Evolutionary conservation across 2,329 filamentous ascomycete species (phyloP).

Genomic region (Phaeosphaeriaceae sp.): DNA sequence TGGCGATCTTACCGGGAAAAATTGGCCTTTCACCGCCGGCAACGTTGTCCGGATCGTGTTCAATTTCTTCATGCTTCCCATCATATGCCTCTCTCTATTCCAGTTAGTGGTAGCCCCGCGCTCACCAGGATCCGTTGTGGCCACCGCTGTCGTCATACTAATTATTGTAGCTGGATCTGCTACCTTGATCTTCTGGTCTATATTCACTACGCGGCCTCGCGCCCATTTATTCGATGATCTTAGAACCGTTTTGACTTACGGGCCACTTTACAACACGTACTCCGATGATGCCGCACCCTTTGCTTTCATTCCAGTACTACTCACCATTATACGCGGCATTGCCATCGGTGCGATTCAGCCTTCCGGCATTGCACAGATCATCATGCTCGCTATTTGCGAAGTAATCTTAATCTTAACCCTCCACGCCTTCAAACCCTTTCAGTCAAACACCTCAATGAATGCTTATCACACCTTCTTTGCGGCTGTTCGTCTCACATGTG

Average conservation of each 20-base stretch:
- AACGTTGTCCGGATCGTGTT: slow-evolving; percentile 78
- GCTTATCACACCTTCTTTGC: slow-evolving; percentile 90
- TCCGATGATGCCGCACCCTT: slow-evolving; percentile 92
- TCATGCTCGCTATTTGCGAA: slow-evolving; percentile 91
- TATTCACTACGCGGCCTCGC: slow-evolving; percentile 79
- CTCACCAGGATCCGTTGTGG: slow-evolving; percentile 75
- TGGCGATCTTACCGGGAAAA: slow-evolving; percentile 89
- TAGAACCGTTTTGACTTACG: slow-evolving; percentile 85
- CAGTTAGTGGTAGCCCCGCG: slow-evolving; percentile 78
- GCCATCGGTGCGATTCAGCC: slow-evolving; percentile 92
- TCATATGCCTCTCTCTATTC: slow-evolving; percentile 86
- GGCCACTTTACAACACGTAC: slow-evolving; percentile 96
- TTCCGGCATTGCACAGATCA: slow-evolving; percentile 90
- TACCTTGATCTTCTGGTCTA: slow-evolving; percentile 79
- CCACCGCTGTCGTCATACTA: slow-evolving; percentile 76
- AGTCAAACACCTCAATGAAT: slow-evolving; percentile 95
- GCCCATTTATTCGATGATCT: slow-evolving; percentile 93
- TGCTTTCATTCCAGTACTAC: slow-evolving; percentile 81
- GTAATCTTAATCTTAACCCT: slow-evolving; percentile 87
- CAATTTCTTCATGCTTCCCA: slow-evolving; percentile 89
- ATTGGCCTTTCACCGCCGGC: slow-evolving; percentile 75
- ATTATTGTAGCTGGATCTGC: slow-evolving; percentile 75
- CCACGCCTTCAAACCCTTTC: slow-evolving; percentile 88
- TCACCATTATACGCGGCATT: slow-evolving; percentile 85
- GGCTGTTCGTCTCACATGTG: slow-evolving; percentile 73